phyloP scores from a whole-genome alignment of 140 eudicot genomes.

The Senecio squalidus region DNA sequence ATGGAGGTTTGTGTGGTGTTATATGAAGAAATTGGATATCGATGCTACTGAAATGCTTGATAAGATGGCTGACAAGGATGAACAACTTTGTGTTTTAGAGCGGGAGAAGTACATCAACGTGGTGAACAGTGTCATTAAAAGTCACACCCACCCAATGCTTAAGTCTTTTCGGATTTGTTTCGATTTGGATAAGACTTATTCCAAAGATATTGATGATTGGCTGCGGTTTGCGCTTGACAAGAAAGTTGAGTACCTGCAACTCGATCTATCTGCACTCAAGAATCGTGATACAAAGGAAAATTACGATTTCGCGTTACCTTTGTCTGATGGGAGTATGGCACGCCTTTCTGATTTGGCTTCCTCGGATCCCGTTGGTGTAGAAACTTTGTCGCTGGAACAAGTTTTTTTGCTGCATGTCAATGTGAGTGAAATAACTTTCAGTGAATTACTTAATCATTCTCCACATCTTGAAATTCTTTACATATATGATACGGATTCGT shows the following conservation, averaged over 20 bases:
- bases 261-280: background rate
- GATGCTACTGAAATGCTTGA: conserved; percentile 15
- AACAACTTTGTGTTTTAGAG: background rate
- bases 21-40: conserved; percentile 20
- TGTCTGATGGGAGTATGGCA: background rate
- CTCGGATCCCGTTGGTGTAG: background rate
- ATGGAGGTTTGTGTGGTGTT: conserved; percentile 36
- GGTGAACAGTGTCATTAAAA: conserved; percentile 32
- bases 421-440: conserved; percentile 15
- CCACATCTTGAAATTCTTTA: conserved; percentile 16
- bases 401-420: conserved; percentile 29
- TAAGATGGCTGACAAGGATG: conserved; percentile 2
- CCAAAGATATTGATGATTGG: conserved; percentile 25
- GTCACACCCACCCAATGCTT: conserved; percentile 16
- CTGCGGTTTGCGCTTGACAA: conserved; percentile 29
- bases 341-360: background rate
- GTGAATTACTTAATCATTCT: background rate
- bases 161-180: conserved; percentile 26
- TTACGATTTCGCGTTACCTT: conserved; percentile 18
- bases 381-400: conserved; percentile 11
- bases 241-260: conserved; percentile 16
- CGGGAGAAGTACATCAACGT: conserved; percentile 23
- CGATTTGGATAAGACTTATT: conserved; percentile 19
- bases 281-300: background rate
- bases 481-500: conserved; percentile 10